Percentiles rank a stretch among this genome's conserved stretches.
These are phyloP conservation scores for Cyberlindnera mycetangii DNA, from an alignment of 805 yeast species.

Conservation along the genomic window DNA sequence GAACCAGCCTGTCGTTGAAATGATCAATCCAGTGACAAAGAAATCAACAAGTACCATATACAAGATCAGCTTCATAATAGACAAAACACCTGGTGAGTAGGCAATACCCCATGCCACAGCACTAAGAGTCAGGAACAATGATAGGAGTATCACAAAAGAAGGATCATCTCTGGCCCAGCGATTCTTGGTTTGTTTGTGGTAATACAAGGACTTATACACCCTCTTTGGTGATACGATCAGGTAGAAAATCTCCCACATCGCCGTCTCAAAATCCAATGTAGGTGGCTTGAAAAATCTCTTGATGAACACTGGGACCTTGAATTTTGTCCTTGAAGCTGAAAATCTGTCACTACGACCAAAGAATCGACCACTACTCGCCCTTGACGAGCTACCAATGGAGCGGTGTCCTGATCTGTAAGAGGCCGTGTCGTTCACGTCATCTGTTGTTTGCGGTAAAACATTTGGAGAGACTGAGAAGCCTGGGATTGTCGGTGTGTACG, in stretches of 20 bases:
- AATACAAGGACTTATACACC: slow-evolving; percentile 78
- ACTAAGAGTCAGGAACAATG: slow-evolving; percentile 62
- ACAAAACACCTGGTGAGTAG: slow-evolving; percentile 60
- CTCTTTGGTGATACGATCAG: slow-evolving; percentile 72
- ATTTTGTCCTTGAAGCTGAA: slow-evolving; percentile 11
- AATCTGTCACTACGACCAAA: slow-evolving; percentile 13
- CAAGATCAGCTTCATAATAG: slow-evolving; percentile 62
- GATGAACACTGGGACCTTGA: slow-evolving; percentile 34
- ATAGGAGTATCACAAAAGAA: slow-evolving; percentile 70
- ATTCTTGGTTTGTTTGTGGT: slow-evolving; percentile 74
- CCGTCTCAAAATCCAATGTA: slow-evolving; percentile 87
- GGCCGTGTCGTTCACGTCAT: slow-evolving; percentile 22
- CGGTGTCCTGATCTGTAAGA: slow-evolving; percentile 26
- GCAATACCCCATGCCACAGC: slow-evolving; percentile 92
- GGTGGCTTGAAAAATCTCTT: slow-evolving; percentile 63
- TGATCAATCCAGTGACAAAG: slow-evolving; percentile 60
- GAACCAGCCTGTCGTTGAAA: slow-evolving; percentile 74
- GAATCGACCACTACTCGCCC: slow-evolving; percentile 3
- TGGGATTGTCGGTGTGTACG: slow-evolving; percentile 13
- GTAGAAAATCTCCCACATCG: slow-evolving; percentile 85
- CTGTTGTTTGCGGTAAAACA: slow-evolving; percentile 18
- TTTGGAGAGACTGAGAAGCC: slow-evolving; percentile 8
- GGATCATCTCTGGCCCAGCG: slow-evolving; percentile 93
- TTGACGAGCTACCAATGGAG: slow-evolving; percentile 4
- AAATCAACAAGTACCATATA: slow-evolving; percentile 88